These are phyloP conservation scores for Talaromyces marneffei DNA, from an alignment of 2,329 filamentous ascomycete genomes.

Conservation along the genomic window DNA sequence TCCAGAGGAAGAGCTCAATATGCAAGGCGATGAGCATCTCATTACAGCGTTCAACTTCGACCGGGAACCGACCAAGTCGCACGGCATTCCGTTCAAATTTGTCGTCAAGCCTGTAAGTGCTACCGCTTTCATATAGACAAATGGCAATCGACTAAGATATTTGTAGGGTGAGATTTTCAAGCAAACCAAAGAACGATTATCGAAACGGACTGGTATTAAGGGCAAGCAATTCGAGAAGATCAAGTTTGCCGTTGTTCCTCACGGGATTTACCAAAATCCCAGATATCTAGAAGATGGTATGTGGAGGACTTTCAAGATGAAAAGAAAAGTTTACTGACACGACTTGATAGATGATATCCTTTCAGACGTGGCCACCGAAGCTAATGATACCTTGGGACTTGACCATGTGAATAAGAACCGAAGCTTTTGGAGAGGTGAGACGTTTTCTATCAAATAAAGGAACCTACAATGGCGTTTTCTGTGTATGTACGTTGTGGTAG, in stretches of 20 bases:
- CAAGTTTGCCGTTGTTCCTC: constrained; percentile 79
- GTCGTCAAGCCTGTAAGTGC: constrained; percentile 67
- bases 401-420: constrained; percentile 59
- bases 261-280: constrained; percentile 67
- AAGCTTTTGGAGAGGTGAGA: constrained; percentile 57
- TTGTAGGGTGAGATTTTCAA: constrained; percentile 72
- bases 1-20: constrained; percentile 59
- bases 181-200: constrained; percentile 90
- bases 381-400: constrained; percentile 66
- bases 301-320: constrained; percentile 24
- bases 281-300: constrained; percentile 83
- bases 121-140: neutral
- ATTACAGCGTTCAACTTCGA: constrained; percentile 91
- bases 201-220: constrained; percentile 87
- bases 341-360: constrained; percentile 40
- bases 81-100: constrained; percentile 89
- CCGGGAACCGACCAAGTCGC: constrained; percentile 73
- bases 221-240: constrained; percentile 99
- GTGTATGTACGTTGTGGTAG: neutral
- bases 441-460: constrained; percentile 57
- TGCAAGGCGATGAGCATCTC: constrained; percentile 61
- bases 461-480: constrained; percentile 2
- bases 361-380: constrained; percentile 62
- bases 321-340: neutral
- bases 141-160: constrained; percentile 12